These are phyloP conservation scores for Leccinum incarnatum DNA, from an alignment of 768 basidiomycete species.

Conservation along the genomic window DNA sequence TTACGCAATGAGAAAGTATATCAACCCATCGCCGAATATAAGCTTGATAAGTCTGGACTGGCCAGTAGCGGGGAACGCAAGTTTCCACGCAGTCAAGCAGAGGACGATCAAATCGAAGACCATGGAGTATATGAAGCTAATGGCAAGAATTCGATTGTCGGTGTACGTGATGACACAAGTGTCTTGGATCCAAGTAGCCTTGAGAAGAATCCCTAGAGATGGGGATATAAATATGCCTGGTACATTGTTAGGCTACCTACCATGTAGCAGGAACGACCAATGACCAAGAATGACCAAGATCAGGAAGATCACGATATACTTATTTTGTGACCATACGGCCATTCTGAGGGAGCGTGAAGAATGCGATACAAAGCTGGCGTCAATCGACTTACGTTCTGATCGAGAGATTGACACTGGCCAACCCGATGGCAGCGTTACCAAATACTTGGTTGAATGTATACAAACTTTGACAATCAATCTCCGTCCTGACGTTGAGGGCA, in stretches of 20 bases:
- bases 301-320: constrained; percentile 51
- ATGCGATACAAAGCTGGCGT: not conserved
- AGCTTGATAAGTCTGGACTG: constrained; percentile 58
- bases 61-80: constrained; percentile 45
- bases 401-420: constrained; percentile 70
- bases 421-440: constrained; percentile 64
- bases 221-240: not conserved
- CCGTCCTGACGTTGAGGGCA: constrained; percentile 56
- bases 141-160: constrained; percentile 56
- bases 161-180: constrained; percentile 61
- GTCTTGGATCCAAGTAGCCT: constrained; percentile 50
- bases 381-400: constrained; percentile 54
- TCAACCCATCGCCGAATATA: constrained; percentile 70
- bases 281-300: constrained; percentile 60
- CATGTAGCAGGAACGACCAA: constrained; percentile 70
- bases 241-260: constrained; percentile 29
- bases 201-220: constrained; percentile 51
- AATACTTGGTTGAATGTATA: constrained; percentile 68
- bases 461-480: constrained; percentile 61
- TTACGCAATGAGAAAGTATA: constrained; percentile 71
- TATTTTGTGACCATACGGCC: constrained; percentile 65
- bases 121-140: constrained; percentile 75
- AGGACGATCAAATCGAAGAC: constrained; percentile 65
- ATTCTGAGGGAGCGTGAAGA: constrained; percentile 41
- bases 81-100: constrained; percentile 58